Evolutionary conservation across 2,329 filamentous ascomycete species (phyloP).

Genomic region (Aspergillus pseudotamarii): DNA sequence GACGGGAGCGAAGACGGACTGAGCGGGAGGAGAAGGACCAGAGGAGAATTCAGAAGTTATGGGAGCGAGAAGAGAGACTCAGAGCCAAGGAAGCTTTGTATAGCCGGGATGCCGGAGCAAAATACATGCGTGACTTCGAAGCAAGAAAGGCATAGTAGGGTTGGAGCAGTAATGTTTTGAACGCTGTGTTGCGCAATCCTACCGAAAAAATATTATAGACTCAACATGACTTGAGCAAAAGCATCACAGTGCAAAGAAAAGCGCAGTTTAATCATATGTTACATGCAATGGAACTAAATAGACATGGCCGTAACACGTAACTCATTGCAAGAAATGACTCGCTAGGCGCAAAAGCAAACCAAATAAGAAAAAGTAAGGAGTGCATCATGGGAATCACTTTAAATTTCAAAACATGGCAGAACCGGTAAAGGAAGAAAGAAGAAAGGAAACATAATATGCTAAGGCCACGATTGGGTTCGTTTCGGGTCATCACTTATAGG

Average conservation of each 20-base stretch:
- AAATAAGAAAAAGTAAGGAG: not conserved
- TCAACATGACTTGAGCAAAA: not conserved
- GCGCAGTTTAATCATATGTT: not conserved
- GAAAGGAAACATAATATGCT: conserved; percentile 8
- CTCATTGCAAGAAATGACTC: not conserved
- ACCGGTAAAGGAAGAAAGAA: conserved; percentile 1
- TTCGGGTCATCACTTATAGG: conserved; percentile 26
- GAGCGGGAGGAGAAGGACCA: conserved; percentile 43
- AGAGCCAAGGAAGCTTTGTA: conserved; percentile 37
- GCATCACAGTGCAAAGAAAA: not conserved
- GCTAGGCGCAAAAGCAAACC: not conserved
- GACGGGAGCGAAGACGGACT: conserved; percentile 26
- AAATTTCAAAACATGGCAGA: not conserved
- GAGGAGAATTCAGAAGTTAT: conserved; percentile 35
- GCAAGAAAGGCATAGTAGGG: conserved; percentile 10
- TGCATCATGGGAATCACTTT: conserved; percentile 8
- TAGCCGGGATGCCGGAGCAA: conserved; percentile 34
- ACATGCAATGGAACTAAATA: conserved; percentile 4
- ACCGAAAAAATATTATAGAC: not conserved
- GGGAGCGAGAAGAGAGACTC: conserved; percentile 45
- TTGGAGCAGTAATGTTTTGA: not conserved
- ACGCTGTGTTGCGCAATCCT: not conserved
- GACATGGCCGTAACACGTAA: conserved; percentile 7
- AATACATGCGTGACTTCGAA: conserved; percentile 25
- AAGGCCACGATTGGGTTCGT: not conserved